Percentiles rank a stretch among this genome's conserved stretches.
Conservation (phyloP, 768 basidiomycete genomes). For the Mycena galopus region DNA sequence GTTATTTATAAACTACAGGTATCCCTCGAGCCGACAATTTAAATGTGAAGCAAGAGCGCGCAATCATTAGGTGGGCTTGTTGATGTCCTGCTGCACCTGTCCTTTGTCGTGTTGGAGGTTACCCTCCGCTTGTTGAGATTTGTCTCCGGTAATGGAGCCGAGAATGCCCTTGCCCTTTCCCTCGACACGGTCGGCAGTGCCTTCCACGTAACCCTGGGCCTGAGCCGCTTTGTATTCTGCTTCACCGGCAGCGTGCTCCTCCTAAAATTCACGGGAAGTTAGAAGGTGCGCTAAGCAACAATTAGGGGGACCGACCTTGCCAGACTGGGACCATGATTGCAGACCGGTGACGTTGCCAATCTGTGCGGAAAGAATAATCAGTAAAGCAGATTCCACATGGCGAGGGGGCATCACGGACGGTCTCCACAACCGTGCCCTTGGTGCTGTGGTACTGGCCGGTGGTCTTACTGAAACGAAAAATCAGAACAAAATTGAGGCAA, state of each 20-base stretch:
- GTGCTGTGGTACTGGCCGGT: not conserved
- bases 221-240: constrained; percentile 50
- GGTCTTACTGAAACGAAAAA: not conserved
- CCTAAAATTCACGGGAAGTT: not conserved
- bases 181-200: constrained; percentile 49
- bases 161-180: constrained; percentile 54
- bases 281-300: not conserved
- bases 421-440: constrained; percentile 27
- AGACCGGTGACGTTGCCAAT: constrained; percentile 55
- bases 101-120: constrained; percentile 66
- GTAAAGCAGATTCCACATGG: no score
- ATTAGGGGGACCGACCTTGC: constrained; percentile 36
- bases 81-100: constrained; percentile 55
- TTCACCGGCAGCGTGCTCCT: constrained; percentile 56
- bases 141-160: constrained; percentile 55
- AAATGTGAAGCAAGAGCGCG: no score
- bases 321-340: constrained; percentile 48
- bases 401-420: not conserved
- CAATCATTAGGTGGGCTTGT: constrained; percentile 6
- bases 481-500: not conserved
- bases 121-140: constrained; percentile 53
- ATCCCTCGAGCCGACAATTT: no score
- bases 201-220: constrained; percentile 53
- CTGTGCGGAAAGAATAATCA: not conserved
- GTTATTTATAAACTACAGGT: no score